These are phyloP conservation scores for Colletotrichum sp. DNA, from an alignment of 2,329 filamentous ascomycete genomes.

Conservation along the genomic window DNA sequence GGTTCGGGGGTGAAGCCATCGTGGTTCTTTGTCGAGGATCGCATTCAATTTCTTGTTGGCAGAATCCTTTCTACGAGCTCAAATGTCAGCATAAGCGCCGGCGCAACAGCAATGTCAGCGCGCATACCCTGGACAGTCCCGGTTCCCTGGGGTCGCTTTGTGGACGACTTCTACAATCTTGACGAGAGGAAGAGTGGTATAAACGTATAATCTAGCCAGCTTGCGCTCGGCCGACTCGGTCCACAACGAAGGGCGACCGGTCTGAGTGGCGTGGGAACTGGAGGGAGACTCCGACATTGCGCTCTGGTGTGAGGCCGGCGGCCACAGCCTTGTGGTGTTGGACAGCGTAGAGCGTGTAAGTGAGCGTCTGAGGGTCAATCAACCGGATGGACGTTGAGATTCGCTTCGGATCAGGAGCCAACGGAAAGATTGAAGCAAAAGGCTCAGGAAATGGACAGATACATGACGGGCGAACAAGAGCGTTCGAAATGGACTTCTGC, in stretches of 20 bases:
- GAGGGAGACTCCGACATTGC: slow-evolving; percentile 28
- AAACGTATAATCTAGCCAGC: slow-evolving; percentile 61
- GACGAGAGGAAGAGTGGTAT: slow-evolving; percentile 56
- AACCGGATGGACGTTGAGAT: neutral
- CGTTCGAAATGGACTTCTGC: neutral
- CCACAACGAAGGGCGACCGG: slow-evolving; percentile 63
- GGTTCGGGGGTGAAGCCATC: slow-evolving; percentile 59
- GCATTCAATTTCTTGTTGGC: slow-evolving; percentile 62
- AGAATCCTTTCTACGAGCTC: slow-evolving; percentile 53
- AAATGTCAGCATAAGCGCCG: slow-evolving; percentile 19
- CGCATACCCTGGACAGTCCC: slow-evolving; percentile 17
- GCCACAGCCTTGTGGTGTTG: slow-evolving; percentile 14
- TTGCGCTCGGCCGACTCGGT: slow-evolving; percentile 56
- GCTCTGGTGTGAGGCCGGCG: neutral
- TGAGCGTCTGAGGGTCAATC: neutral
- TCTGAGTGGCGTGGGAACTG: slow-evolving; percentile 31
- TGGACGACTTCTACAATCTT: slow-evolving; percentile 56
- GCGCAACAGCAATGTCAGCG: neutral
- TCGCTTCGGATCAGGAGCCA: neutral
- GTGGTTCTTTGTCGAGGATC: slow-evolving; percentile 62
- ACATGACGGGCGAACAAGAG: neutral
- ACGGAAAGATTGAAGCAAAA: neutral
- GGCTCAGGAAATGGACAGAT: neutral
- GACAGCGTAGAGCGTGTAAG: slow-evolving; percentile 3
- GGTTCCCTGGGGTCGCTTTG: slow-evolving; percentile 31